Conservation (phyloP, 2,329 filamentous ascomycete genomes). For the Atkinsonella hypoxylon region DNA sequence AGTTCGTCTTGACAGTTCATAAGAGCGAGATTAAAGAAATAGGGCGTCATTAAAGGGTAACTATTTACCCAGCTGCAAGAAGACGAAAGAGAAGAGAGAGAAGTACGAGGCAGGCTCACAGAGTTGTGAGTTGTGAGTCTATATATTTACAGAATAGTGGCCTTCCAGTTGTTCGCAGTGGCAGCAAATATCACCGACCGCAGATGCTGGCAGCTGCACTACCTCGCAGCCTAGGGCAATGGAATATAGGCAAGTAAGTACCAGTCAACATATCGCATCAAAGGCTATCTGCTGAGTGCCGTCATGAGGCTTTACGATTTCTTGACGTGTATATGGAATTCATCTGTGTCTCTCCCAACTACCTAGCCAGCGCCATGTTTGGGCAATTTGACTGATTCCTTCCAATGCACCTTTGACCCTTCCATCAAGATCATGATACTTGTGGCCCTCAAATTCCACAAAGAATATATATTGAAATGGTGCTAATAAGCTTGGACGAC, state of each 20-base stretch:
- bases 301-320: not conserved
- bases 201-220: not conserved
- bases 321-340: not conserved
- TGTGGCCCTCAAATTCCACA: slow-evolving; percentile 69
- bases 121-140: not conserved
- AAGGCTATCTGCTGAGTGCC: not conserved
- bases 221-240: too few relatives aligned
- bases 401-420: slow-evolving; percentile 49
- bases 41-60: not conserved
- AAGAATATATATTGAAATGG: slow-evolving; percentile 94
- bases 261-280: not conserved
- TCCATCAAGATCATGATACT: slow-evolving; percentile 35
- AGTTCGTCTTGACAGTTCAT: not conserved
- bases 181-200: not conserved
- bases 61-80: not conserved
- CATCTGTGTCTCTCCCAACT: slow-evolving; percentile 43
- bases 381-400: slow-evolving; percentile 44
- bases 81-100: not conserved
- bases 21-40: not conserved
- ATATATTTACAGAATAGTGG: not conserved
- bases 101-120: not conserved
- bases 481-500: slow-evolving; percentile 59
- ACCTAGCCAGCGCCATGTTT: slow-evolving; percentile 55
- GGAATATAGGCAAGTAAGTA: not conserved
- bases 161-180: not conserved